phyloP scores from a whole-genome alignment of 2,329 filamentous ascomycete genomes.

The Plenodomus lindquistii region DNA sequence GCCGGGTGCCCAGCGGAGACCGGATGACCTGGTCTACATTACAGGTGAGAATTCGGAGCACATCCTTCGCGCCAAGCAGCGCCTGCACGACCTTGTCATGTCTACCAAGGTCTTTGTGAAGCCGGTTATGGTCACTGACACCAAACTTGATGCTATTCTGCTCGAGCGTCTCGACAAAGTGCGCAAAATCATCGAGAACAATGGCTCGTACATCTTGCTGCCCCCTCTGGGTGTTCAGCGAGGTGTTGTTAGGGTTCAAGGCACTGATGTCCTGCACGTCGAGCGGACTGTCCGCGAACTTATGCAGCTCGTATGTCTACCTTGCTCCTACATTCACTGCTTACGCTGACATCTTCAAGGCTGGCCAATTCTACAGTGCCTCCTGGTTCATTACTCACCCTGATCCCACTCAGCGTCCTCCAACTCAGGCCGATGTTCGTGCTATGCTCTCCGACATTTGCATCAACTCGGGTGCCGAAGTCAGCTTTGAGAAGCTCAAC shows the following conservation, averaged over 20 bases:
- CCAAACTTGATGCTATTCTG: slow-evolving; percentile 93
- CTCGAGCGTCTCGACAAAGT: slow-evolving; percentile 93
- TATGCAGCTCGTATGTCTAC: slow-evolving; percentile 77
- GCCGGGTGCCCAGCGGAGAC: slow-evolving; percentile 76
- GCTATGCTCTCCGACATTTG: slow-evolving; percentile 95
- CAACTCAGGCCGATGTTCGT: slow-evolving; percentile 70
- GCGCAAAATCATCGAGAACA: slow-evolving; percentile 95
- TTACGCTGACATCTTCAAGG: slow-evolving; percentile 54
- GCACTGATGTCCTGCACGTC: slow-evolving; percentile 88
- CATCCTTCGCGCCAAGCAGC: slow-evolving; percentile 87
- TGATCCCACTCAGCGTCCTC: slow-evolving; percentile 66
- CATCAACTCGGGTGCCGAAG: slow-evolving; percentile 91
- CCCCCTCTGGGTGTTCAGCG: slow-evolving; percentile 85
- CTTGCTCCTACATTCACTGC: background rate
- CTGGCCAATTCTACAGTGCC: slow-evolving; percentile 95
- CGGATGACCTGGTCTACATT: slow-evolving; percentile 90
- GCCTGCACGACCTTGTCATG: slow-evolving; percentile 81
- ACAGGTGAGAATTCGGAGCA: slow-evolving; percentile 85
- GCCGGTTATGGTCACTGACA: slow-evolving; percentile 84
- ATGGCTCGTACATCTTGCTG: slow-evolving; percentile 93
- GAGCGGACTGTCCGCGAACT: slow-evolving; percentile 94
- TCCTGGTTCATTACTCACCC: slow-evolving; percentile 91
- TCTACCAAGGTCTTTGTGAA: slow-evolving; percentile 80
- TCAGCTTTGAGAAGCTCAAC: slow-evolving; percentile 90
- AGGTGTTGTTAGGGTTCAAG: slow-evolving; percentile 85